Evolutionary conservation across 1,284 basidiomycete genomes (phyloP), one percentile per base, ranked within the genome.

Genomic region (Cryptococcus depauperatus): DNA sequence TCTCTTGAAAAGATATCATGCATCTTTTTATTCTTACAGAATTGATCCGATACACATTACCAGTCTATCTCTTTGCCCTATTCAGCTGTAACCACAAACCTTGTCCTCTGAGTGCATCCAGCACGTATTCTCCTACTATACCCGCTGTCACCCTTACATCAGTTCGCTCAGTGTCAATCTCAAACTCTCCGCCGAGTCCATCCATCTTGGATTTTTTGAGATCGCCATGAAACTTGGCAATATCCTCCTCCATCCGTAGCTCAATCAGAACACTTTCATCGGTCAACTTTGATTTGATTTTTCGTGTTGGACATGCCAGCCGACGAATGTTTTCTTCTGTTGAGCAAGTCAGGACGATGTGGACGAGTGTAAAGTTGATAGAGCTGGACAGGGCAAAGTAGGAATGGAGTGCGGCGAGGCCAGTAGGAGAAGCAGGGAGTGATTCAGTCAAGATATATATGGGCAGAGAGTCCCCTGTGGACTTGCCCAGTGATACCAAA

Each of bases 181-280:
- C 61, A 33, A 48, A 59, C 47, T 65, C 61, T 30, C 55, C 59
- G n/a, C 46, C 35, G n/a, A 64, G 41, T 3, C 59, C 55, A 5
- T 40, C 32, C 9, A 35, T 46, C 30, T 25, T 41, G 29, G 37
- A 46, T 39, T 28, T 33, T 10, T 11, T 40, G 18, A 40, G n/a
- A 3, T 34, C 44, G 35, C 40, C 40, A 25, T 48, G 34, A 26
- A 59, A 56, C 25, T 51, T 49, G 9, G 48, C 55, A 7, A 62
- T 43, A 44, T 65, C 61, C 39, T 62, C 61, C 32, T 54, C 56
- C 62, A 65, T 65, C 38, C 58, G 51, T 22, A 56, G 35, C 39
- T 58, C 55, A 35, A 58, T 37, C 21, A 62, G 46, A 2, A 22
- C 21, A 6, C 16, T 21, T 25, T 51, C 47, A 37, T 62, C 54